Percentiles rank a stretch among this genome's conserved stretches.
These are phyloP conservation scores for Nemania diffusa DNA, from an alignment of 2,329 filamentous ascomycete species.

Conservation along the genomic window DNA sequence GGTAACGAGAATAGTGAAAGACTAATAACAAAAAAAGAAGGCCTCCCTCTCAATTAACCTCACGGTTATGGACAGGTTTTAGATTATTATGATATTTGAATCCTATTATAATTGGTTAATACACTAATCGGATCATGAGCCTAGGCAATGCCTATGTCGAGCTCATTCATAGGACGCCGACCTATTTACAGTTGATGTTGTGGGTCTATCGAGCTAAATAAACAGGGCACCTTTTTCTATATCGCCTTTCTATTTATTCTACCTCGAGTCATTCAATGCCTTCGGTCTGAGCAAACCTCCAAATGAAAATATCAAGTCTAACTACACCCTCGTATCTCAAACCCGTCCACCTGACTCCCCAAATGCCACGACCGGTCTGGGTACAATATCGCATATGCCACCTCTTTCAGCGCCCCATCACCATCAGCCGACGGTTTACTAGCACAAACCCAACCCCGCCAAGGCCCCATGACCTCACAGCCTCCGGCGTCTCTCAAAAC, in stretches of 20 bases:
- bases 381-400: background rate
- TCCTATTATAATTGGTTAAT: background rate
- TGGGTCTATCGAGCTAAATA: no score
- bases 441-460: slow-evolving; percentile 7
- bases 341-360: background rate
- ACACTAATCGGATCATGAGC: background rate
- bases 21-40: no score
- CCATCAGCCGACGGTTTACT: background rate
- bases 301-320: background rate
- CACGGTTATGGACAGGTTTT: no score
- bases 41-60: no score
- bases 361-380: slow-evolving; percentile 3
- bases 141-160: background rate
- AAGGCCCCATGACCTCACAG: slow-evolving; percentile 21
- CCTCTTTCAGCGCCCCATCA: background rate
- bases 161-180: no score
- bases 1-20: no score
- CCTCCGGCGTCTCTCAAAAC: background rate
- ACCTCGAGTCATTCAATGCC: no score
- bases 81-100: no score
- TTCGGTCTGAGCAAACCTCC: no score
- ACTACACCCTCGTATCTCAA: background rate
- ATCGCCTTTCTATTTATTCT: no score
- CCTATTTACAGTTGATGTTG: background rate
- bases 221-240: no score